phyloP scores from a whole-genome alignment of 139 green algal genomes.

The Ulvella scutata region DNA sequence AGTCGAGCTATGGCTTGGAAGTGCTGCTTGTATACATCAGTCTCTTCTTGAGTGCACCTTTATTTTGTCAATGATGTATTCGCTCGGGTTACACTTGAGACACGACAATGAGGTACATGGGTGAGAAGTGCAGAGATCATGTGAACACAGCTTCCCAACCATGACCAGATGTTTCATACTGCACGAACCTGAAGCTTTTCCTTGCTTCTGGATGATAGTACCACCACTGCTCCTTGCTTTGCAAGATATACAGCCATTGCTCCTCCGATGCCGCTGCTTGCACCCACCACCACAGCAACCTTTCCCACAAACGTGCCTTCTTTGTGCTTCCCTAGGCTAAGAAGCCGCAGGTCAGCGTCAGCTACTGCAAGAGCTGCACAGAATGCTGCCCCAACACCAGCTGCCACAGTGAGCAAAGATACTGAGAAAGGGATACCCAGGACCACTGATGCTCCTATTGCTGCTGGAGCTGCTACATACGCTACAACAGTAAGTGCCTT shows the following conservation, averaged over 20 bases:
- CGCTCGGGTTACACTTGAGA: background rate
- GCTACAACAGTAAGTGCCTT: too few species aligned
- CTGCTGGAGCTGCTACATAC: too few species aligned
- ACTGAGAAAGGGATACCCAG: too few species aligned
- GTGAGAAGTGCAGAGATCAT: background rate
- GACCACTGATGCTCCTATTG: too few species aligned
- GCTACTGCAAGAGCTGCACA: background rate
- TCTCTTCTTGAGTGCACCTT: background rate
- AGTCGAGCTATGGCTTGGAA: background rate
- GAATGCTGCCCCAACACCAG: too few species aligned
- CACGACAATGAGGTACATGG: too few species aligned
- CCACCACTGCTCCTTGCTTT: constrained; percentile 30
- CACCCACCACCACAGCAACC: background rate
- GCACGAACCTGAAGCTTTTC: constrained; percentile 32
- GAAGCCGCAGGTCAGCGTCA: background rate
- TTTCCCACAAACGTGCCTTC: background rate
- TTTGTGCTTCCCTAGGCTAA: background rate
- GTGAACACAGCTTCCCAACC: background rate
- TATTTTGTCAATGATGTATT: background rate
- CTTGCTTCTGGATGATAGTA: constrained; percentile 44
- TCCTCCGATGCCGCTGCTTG: constrained; percentile 25
- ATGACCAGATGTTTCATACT: background rate
- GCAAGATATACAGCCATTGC: constrained; percentile 43
- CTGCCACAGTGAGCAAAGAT: too few species aligned
- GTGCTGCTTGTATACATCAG: background rate